Evolutionary conservation across 352 stramenopile genomes (phyloP).

Genomic region (Globisporangium carolinianum): DNA sequence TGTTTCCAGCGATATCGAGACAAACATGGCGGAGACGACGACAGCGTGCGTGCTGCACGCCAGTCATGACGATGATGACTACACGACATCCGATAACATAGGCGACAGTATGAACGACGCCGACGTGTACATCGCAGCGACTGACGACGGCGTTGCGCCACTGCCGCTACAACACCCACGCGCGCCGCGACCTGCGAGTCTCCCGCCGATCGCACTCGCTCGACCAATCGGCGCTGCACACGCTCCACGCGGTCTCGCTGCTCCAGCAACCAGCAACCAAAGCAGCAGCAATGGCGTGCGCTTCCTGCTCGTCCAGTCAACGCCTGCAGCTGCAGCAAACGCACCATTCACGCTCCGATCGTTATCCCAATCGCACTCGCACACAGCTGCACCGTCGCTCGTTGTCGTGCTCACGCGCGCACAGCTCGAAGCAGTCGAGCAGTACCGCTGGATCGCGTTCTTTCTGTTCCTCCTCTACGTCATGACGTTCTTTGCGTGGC

Average conservation of each 20-base stretch:
- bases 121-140: slow-evolving; percentile 6
- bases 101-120: not conserved
- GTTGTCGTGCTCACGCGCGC: slow-evolving; percentile 27
- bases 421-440: slow-evolving; percentile 27
- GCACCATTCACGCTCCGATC: not conserved
- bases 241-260: not conserved
- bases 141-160: not conserved
- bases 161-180: not conserved
- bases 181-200: not conserved
- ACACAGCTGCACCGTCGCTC: slow-evolving; percentile 12
- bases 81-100: not conserved
- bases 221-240: not conserved
- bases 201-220: slow-evolving; percentile 7
- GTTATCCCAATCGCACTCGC: too few relatives aligned
- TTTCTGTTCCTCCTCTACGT: slow-evolving; percentile 31
- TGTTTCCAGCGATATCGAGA: not conserved
- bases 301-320: slow-evolving; percentile 1
- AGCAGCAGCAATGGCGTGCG: not conserved
- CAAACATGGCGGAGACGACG: not conserved
- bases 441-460: slow-evolving; percentile 25
- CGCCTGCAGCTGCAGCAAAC: not conserved
- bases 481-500: slow-evolving; percentile 25
- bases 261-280: not conserved
- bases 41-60: not conserved
- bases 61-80: not conserved